A percentile compares a stretch with the other conserved stretches of the same genome.
These are phyloP conservation scores for Cercospora canescens DNA, from an alignment of 2,329 filamentous ascomycete species.

Conservation along the genomic window DNA sequence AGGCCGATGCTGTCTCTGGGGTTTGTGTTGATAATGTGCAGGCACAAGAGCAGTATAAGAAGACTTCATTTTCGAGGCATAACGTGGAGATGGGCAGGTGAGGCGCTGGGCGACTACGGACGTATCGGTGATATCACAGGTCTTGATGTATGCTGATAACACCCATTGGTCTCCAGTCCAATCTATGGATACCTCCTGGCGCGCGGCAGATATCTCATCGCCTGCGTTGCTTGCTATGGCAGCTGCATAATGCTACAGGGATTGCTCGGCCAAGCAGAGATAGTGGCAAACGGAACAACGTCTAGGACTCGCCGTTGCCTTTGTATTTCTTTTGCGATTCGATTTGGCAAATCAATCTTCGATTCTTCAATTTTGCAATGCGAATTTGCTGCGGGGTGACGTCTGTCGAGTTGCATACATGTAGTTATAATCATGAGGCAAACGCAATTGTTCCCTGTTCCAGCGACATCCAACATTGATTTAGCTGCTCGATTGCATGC, in stretches of 20 bases:
- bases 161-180: neutral
- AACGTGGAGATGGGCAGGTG: neutral
- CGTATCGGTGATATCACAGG: too few relatives aligned
- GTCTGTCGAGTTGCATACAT: neutral
- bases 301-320: neutral
- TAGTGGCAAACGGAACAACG: neutral
- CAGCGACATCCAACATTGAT: neutral
- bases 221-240: constrained; percentile 6
- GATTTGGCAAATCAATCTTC: too few relatives aligned
- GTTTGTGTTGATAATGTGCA: neutral
- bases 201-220: neutral
- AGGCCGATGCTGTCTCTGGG: neutral
- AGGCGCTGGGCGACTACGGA: too few relatives aligned
- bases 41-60: neutral
- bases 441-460: neutral
- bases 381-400: neutral
- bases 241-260: constrained; percentile 3
- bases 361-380: too few relatives aligned
- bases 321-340: neutral
- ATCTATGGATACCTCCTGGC: neutral
- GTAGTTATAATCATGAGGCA: neutral
- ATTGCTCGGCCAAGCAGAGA: constrained; percentile 2
- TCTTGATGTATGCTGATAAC: neutral
- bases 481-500: too few relatives aligned
- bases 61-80: neutral